These are phyloP conservation scores for Allantophomopsis lycopodina DNA, from an alignment of 2,329 filamentous ascomycete genomes.

Conservation along the genomic window DNA sequence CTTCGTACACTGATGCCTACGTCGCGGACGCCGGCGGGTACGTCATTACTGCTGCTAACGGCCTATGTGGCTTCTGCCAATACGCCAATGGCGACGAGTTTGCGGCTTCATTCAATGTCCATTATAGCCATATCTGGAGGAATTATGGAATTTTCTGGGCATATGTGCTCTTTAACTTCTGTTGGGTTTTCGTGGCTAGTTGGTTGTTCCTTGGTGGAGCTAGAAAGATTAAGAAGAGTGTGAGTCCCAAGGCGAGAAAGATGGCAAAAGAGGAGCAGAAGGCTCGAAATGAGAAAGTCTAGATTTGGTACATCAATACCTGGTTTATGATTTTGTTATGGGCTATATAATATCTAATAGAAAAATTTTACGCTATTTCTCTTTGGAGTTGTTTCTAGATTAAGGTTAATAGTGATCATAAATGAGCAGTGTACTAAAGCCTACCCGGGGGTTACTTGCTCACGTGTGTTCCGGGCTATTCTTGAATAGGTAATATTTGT, in stretches of 20 bases:
- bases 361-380: no score
- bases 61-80: conserved; percentile 51
- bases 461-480: no score
- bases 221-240: conserved; percentile 2
- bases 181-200: conserved; percentile 33
- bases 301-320: no score
- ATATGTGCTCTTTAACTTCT: conserved; percentile 52
- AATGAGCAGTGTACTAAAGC: no score
- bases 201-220: conserved; percentile 32
- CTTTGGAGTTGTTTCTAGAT: no score
- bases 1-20: conserved; percentile 41
- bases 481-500: no score
- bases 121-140: conserved; percentile 47
- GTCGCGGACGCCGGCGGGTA: conserved; percentile 43
- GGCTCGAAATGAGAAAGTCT: neutral
- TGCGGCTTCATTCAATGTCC: conserved; percentile 40
- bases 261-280: conserved; percentile 1
- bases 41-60: conserved; percentile 37
- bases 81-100: conserved; percentile 39
- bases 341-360: no score
- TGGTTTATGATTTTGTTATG: no score
- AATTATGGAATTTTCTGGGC: conserved; percentile 51
- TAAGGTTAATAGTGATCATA: no score
- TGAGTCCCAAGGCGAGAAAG: conserved; percentile 3
- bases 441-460: no score